These are phyloP conservation scores for Crithidia acanthocephali DNA, from an alignment of 208 protist genomes.

Conservation along the genomic window DNA sequence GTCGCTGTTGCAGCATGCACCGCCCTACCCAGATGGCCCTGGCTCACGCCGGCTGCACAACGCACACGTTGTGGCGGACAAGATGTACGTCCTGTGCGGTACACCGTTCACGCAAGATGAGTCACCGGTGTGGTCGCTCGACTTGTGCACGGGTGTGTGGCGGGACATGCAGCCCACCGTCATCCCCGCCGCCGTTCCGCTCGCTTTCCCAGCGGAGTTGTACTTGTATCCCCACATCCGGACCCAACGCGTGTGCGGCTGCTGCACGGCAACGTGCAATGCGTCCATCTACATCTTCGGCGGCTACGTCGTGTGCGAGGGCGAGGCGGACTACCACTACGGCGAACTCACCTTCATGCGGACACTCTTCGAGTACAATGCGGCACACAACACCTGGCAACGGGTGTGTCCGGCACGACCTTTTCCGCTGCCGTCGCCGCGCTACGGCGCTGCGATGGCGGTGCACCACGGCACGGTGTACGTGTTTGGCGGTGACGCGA, in stretches of 20 bases:
- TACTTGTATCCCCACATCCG: neutral
- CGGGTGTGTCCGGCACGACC: slow-evolving; percentile 11
- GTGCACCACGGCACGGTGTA: slow-evolving; percentile 52
- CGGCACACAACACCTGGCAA: slow-evolving; percentile 40
- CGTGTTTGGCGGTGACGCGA: slow-evolving; percentile 82
- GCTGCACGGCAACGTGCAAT: slow-evolving; percentile 56
- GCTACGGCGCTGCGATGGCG: slow-evolving; percentile 65
- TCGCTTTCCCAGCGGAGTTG: neutral
- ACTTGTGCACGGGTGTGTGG: slow-evolving; percentile 58
- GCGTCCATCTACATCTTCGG: slow-evolving; percentile 73
- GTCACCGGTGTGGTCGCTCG: slow-evolving; percentile 63
- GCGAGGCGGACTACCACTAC: neutral
- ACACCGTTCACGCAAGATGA: slow-evolving; percentile 27
- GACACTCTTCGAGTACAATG: slow-evolving; percentile 61
- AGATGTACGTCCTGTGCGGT: slow-evolving; percentile 89
- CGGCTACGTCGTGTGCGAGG: slow-evolving; percentile 34
- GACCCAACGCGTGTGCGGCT: slow-evolving; percentile 40
- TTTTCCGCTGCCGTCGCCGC: slow-evolving; percentile 29
- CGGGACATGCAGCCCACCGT: slow-evolving; percentile 40
- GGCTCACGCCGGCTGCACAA: slow-evolving; percentile 75
- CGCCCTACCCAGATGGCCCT: slow-evolving; percentile 61
- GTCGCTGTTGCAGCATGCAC: slow-evolving; percentile 53
- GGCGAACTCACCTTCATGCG: slow-evolving; percentile 43
- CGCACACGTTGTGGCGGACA: slow-evolving; percentile 58
- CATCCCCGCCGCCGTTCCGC: neutral